Base-by-base conservation (phyloP, 2,329 filamentous ascomycete genomes). In the Graphilbum ipis-grandicollis region DNA sequence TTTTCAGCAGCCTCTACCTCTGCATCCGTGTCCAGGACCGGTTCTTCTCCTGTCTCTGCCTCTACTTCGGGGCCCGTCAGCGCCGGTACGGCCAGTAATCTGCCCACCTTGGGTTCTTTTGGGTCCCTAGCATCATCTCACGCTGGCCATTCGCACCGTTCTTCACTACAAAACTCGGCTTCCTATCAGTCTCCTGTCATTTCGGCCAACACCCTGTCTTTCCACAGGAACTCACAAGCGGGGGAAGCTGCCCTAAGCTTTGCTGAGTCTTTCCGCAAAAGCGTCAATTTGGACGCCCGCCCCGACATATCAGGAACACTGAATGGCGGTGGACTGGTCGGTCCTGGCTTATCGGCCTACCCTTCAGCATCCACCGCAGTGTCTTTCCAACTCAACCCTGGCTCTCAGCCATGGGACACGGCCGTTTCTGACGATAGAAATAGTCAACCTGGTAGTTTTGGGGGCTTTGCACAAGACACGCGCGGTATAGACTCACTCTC, bases 71-170 rank as follows among this genome's bases (percentile, higher is more conserved):
- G 34, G 7, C 23, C 36, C 9, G 14, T 34, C 8, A 31, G 26
- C 12, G 33, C 26, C 12, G 12, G 35, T 15, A 29, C 14, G 5
- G 14, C 32, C 19, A 29, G 25, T n/a, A 19, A 19, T 28, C 31
- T 22, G 19, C 9, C 33, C 4, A 28, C 39, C 5, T 28, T 38
- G 8, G 26, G 25, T 19, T 34, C 43, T 9, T 41, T 38, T 31
- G 32, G 35, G 14, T 18, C 39, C 5, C 15, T 39, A 12, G 63
- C 42, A 54, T 50, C 25, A 48, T 58, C 57, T 6, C 43, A 56
- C 51, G 56, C 65, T 29, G 57, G 59, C 19, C 62, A 65, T 40
- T 61, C 65, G 1, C 62, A 66, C 39, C 59, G 62, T 7, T 55
- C 58, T 18, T 56, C 56, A 2, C 51, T 62, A 33, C 52, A 57